A percentile compares a stretch with the other conserved stretches of the same genome.
phyloP scores from a whole-genome alignment of 2,329 filamentous ascomycete species.

The Shiraia bambusicola region DNA sequence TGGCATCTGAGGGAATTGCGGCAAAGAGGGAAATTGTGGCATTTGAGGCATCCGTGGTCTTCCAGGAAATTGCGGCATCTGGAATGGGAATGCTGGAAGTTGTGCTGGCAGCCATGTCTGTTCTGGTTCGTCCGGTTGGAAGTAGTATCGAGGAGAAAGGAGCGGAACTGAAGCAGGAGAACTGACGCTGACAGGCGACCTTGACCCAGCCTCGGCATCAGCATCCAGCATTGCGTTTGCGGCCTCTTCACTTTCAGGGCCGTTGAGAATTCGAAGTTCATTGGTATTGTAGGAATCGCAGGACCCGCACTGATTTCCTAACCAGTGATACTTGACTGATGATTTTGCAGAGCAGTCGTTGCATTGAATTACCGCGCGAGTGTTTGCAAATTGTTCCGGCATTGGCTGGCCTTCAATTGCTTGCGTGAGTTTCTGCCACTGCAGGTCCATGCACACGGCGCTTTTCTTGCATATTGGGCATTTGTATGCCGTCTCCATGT shows the following conservation, averaged over 20 bases:
- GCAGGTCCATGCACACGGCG: constrained; percentile 94
- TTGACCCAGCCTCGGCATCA: constrained; percentile 27
- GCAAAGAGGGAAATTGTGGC: constrained; percentile 34
- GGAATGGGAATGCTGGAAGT: constrained; percentile 40
- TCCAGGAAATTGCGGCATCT: constrained; percentile 39
- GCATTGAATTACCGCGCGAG: constrained; percentile 81
- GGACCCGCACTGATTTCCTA: constrained; percentile 81
- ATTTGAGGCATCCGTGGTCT: constrained; percentile 37
- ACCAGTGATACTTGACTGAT: constrained; percentile 87
- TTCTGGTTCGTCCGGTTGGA: constrained; percentile 40
- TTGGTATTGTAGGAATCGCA: constrained; percentile 58
- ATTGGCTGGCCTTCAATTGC: constrained; percentile 89
- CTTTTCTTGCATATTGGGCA: constrained; percentile 97
- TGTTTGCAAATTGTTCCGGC: constrained; percentile 78
- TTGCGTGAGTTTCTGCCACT: constrained; percentile 87
- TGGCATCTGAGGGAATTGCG: constrained; percentile 36
- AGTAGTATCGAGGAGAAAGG: constrained; percentile 41
- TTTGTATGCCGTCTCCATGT: constrained; percentile 88
- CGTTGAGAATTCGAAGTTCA: constrained; percentile 49
- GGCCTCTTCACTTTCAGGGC: constrained; percentile 38
- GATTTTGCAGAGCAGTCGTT: constrained; percentile 93
- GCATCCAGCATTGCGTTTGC: constrained; percentile 37
- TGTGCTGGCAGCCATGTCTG: constrained; percentile 42
- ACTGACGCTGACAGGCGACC: constrained; percentile 34
- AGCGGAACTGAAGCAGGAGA: constrained; percentile 37